phyloP scores from a whole-genome alignment of 2,329 filamentous ascomycete species.

The Talaromyces sp. region DNA sequence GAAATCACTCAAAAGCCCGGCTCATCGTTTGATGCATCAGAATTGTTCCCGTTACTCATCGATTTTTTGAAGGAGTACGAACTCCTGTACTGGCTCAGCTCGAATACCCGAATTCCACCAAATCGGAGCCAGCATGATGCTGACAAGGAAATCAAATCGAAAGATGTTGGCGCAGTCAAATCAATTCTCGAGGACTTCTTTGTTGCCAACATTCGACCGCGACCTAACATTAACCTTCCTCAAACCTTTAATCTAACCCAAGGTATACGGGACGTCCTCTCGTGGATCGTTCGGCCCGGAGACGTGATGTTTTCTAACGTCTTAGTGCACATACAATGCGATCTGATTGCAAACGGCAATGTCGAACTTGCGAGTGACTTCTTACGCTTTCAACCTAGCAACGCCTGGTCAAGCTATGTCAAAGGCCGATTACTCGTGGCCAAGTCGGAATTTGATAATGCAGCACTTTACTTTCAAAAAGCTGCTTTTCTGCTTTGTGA shows the following conservation, averaged over 20 bases:
- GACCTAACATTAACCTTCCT: constrained; percentile 32
- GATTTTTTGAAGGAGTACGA: constrained; percentile 68
- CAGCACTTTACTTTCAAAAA: constrained; percentile 72
- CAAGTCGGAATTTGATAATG: constrained; percentile 66
- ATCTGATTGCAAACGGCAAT: constrained; percentile 63
- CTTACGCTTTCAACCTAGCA: constrained; percentile 58
- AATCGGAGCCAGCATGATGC: constrained; percentile 18
- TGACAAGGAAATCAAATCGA: constrained; percentile 22
- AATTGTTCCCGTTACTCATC: constrained; percentile 60
- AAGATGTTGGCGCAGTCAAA: constrained; percentile 20
- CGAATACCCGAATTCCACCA: constrained; percentile 31
- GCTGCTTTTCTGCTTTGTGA: constrained; percentile 77
- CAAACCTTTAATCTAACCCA: constrained; percentile 40
- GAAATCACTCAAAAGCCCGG: constrained; percentile 72
- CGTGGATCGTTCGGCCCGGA: constrained; percentile 48
- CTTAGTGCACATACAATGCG: constrained; percentile 62
- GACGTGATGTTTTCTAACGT: constrained; percentile 53
- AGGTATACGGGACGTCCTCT: constrained; percentile 39
- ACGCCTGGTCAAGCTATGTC: constrained; percentile 66
- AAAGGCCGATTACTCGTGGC: constrained; percentile 75
- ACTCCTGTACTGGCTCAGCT: constrained; percentile 60
- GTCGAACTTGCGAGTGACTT: constrained; percentile 62
- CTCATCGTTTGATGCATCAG: constrained; percentile 57
- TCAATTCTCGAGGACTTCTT: constrained; percentile 43
- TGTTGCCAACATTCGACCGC: constrained; percentile 39